Evolutionary conservation across 768 basidiomycete species (phyloP).

Genomic region (Filobasidium wieringae): DNA sequence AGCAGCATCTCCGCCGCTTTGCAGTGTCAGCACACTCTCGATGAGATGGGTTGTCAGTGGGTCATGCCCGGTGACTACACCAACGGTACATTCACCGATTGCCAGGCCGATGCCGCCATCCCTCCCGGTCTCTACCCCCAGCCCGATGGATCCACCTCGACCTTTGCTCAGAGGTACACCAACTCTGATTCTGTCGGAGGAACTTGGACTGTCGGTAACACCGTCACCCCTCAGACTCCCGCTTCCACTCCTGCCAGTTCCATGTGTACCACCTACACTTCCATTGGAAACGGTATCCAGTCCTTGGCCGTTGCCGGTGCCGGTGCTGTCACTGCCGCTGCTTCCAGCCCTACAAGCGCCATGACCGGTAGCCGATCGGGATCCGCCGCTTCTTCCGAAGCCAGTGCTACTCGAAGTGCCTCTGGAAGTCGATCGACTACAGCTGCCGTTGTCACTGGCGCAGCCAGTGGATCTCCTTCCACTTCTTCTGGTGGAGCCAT

Average conservation of each 20-base stretch:
- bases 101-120: constrained; percentile 42
- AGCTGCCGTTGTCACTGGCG: too few species aligned
- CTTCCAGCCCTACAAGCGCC: constrained; percentile 13
- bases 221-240: constrained; percentile 31
- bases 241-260: constrained; percentile 36
- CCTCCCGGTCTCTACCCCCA: constrained; percentile 42
- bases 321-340: neutral
- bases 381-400: neutral
- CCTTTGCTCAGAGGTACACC: constrained; percentile 40
- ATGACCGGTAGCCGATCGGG: neutral
- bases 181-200: constrained; percentile 25
- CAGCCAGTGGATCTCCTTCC: neutral
- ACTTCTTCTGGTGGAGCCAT: neutral
- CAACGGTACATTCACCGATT: constrained; percentile 42
- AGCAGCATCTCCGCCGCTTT: constrained; percentile 37
- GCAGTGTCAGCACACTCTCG: constrained; percentile 37
- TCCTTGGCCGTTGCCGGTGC: constrained; percentile 1
- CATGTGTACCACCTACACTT: constrained; percentile 40
- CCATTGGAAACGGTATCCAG: neutral
- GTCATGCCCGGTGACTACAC: constrained; percentile 24
- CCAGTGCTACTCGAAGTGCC: neutral
- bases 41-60: constrained; percentile 34
- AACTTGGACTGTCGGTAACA: constrained; percentile 36
- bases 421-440: neutral
- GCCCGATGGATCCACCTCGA: constrained; percentile 35